These are phyloP conservation scores for Fusarium sp. DNA, from an alignment of 2,329 filamentous ascomycete genomes.

Conservation along the genomic window DNA sequence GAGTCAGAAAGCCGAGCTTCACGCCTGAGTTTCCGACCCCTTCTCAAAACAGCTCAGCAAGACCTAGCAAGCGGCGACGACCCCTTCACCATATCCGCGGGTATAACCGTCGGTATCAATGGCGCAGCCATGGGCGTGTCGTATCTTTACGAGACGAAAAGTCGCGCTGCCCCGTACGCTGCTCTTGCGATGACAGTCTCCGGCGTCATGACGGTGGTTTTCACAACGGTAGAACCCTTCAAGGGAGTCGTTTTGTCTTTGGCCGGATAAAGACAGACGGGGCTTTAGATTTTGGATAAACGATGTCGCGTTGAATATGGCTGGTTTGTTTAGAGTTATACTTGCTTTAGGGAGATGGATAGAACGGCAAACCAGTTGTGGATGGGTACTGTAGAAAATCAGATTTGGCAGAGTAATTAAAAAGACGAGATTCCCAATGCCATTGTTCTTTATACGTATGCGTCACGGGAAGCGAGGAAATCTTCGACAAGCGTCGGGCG, in stretches of 20 bases:
- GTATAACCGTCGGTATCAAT: slow-evolving; percentile 67
- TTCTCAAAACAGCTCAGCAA: slow-evolving; percentile 18
- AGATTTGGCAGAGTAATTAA: slow-evolving; percentile 19
- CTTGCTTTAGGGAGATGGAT: slow-evolving; percentile 11
- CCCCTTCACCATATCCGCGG: slow-evolving; percentile 58
- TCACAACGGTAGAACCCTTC: slow-evolving; percentile 62
- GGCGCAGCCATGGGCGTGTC: slow-evolving; percentile 70
- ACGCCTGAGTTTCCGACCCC: neutral
- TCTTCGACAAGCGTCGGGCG: neutral
- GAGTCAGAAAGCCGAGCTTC: slow-evolving; percentile 7
- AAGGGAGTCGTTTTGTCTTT: slow-evolving; percentile 51
- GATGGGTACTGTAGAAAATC: slow-evolving; percentile 22
- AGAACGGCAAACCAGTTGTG: slow-evolving; percentile 12
- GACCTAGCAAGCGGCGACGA: slow-evolving; percentile 44
- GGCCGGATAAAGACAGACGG: slow-evolving; percentile 44
- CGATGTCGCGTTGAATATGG: slow-evolving; percentile 5
- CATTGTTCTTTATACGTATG: slow-evolving; percentile 1
- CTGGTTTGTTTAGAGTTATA: slow-evolving; percentile 35
- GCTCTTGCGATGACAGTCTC: slow-evolving; percentile 68
- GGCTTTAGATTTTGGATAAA: slow-evolving; percentile 5
- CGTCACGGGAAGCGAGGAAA: neutral
- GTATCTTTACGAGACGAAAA: slow-evolving; percentile 65
- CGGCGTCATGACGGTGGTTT: slow-evolving; percentile 65
- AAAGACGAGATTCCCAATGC: neutral
- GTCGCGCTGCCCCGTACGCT: slow-evolving; percentile 65